Evolutionary conservation across 106 monocot genomes (phyloP).

Genomic region (Chionographis japonica): DNA sequence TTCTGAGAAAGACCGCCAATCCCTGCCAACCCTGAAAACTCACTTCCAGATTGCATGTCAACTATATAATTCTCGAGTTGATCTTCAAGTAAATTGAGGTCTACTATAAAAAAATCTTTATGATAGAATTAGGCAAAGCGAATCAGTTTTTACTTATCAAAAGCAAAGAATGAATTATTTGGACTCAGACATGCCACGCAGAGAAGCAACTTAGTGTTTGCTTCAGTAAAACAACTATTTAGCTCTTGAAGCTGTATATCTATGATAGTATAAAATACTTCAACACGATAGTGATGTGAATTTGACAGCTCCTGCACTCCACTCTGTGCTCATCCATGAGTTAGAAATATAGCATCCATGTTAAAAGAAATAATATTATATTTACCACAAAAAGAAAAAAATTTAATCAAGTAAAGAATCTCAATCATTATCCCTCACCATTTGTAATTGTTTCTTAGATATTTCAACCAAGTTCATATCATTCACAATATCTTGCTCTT

Average conservation of each 20-base stretch:
- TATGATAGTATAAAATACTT: neutral
- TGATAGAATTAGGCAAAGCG: neutral
- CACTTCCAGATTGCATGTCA: neutral
- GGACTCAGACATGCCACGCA: neutral
- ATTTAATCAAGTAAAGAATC: neutral
- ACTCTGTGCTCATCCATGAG: neutral
- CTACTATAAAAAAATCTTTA: neutral
- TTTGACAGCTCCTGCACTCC: neutral
- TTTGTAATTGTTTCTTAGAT: neutral
- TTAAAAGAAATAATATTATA: neutral
- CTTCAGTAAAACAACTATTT: neutral
- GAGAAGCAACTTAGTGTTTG: neutral
- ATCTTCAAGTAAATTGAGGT: neutral
- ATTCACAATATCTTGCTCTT: conserved; percentile 8
- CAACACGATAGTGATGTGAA: conserved; percentile 1
- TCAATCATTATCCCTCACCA: conserved; percentile 6
- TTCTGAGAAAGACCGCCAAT: conserved; percentile 1
- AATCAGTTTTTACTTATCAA: neutral
- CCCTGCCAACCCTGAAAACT: neutral
- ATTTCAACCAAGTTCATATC: neutral
- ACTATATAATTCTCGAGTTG: neutral
- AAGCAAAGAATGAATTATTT: neutral
- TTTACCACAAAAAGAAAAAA: neutral
- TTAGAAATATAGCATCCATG: neutral
- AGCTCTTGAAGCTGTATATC: neutral